Evolutionary conservation across 2,329 filamentous ascomycete species (phyloP).

Genomic region (Curvularia hawaiiensis): DNA sequence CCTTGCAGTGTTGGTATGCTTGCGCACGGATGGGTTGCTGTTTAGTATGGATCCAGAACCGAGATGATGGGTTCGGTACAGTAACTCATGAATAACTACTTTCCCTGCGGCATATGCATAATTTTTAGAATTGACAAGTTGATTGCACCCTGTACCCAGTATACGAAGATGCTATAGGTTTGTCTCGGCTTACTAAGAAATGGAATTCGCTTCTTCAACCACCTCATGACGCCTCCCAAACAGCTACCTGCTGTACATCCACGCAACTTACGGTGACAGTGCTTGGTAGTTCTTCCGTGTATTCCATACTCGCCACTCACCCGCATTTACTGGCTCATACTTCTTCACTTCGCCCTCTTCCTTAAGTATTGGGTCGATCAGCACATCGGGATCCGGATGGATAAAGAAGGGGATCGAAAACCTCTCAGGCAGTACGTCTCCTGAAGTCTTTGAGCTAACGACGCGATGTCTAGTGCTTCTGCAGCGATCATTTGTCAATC

Average conservation of each 20-base stretch:
- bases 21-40: too few species aligned
- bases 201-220: neutral
- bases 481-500: conserved; percentile 37
- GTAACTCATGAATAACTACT: too few species aligned
- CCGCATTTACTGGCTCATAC: conserved; percentile 46
- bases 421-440: conserved; percentile 36
- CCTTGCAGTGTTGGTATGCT: neutral
- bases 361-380: conserved; percentile 45
- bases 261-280: neutral
- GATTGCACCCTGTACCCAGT: neutral
- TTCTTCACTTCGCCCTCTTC: conserved; percentile 40
- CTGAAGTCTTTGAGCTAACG: conserved; percentile 35
- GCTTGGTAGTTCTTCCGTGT: conserved; percentile 34
- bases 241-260: neutral
- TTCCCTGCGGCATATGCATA: neutral
- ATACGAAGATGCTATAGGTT: neutral
- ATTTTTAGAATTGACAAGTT: neutral
- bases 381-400: conserved; percentile 42
- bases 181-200: neutral
- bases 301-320: conserved; percentile 44
- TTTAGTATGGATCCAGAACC: too few species aligned
- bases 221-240: neutral
- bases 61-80: too few species aligned
- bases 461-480: conserved; percentile 48
- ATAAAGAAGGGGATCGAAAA: conserved; percentile 50